Evolutionary conservation across 2,329 filamentous ascomycete species (phyloP).

Genomic region (Talaromyces sp.): DNA sequence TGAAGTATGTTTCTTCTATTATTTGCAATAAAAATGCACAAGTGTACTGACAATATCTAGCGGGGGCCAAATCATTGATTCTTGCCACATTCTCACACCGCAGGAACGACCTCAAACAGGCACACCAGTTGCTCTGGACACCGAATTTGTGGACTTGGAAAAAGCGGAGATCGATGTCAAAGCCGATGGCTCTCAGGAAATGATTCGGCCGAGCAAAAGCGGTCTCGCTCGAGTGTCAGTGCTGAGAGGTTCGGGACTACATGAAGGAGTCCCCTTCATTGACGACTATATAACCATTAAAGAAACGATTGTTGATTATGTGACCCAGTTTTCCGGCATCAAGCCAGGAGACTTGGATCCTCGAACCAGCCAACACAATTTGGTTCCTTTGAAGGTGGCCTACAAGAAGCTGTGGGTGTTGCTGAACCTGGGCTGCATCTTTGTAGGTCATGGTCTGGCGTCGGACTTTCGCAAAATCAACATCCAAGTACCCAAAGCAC

Average conservation of each 20-base stretch:
- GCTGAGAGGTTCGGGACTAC: conserved; percentile 68
- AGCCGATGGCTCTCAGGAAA: conserved; percentile 85
- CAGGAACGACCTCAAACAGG: conserved; percentile 65
- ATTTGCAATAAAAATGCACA: conserved; percentile 1
- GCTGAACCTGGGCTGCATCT: conserved; percentile 87
- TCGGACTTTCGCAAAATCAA: conserved; percentile 98
- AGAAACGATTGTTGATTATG: conserved; percentile 89
- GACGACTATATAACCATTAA: conserved; percentile 94
- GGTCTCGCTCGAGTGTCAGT: conserved; percentile 92
- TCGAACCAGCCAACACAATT: conserved; percentile 69
- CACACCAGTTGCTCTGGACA: conserved; percentile 83
- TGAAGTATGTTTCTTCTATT: conserved; percentile 33
- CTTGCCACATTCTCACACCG: conserved; percentile 31
- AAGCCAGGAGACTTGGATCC: conserved; percentile 78
- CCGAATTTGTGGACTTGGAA: conserved; percentile 90
- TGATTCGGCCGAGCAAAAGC: conserved; percentile 83
- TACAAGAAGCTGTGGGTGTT: conserved; percentile 99
- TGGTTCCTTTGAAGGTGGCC: conserved; percentile 81
- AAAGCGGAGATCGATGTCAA: conserved; percentile 95
- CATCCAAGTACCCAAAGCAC: conserved; percentile 83
- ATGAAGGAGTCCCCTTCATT: conserved; percentile 83
- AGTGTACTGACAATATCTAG: conserved; percentile 13
- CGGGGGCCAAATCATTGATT: conserved; percentile 33
- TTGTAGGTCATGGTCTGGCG: conserved; percentile 87
- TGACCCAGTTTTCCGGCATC: conserved; percentile 92